Conservation (phyloP, 2,329 filamentous ascomycete species). For the Fusarium annulatum region DNA sequence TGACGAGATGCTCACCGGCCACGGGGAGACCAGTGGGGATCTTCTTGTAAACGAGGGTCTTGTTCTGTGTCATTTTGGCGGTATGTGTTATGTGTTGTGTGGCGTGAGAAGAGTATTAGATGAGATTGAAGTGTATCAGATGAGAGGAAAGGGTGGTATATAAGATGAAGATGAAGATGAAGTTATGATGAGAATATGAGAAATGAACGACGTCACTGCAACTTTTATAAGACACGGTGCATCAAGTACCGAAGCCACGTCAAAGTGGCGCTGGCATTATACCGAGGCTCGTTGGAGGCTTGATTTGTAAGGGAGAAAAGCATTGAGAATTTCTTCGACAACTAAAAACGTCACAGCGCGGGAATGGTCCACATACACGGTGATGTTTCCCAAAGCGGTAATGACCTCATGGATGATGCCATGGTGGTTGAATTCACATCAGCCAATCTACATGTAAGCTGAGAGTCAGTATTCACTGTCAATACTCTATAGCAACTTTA, state of each 20-base stretch:
- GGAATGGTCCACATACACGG: slow-evolving; percentile 23
- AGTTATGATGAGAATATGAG: background rate
- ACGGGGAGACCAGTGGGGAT: slow-evolving; percentile 74
- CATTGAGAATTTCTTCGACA: slow-evolving; percentile 9
- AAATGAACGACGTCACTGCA: slow-evolving; percentile 21
- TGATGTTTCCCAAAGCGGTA: slow-evolving; percentile 34
- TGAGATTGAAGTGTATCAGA: background rate
- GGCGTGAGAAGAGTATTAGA: background rate
- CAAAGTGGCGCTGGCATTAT: slow-evolving; percentile 11
- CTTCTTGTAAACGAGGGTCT: slow-evolving; percentile 78
- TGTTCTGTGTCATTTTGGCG: slow-evolving; percentile 66
- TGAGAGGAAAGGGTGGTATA: background rate
- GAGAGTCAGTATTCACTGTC: background rate
- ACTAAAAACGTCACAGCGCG: slow-evolving; percentile 29
- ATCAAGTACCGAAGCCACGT: slow-evolving; percentile 10
- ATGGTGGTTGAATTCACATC: background rate
- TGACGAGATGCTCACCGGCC: slow-evolving; percentile 73
- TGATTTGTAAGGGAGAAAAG: slow-evolving; percentile 26
- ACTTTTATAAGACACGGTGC: slow-evolving; percentile 9
- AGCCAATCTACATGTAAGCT: background rate
- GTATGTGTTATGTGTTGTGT: background rate
- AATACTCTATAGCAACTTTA: too few species aligned
- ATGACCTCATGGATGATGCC: slow-evolving; percentile 18
- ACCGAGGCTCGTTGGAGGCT: slow-evolving; percentile 18
- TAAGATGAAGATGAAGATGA: background rate